Conservation (phyloP, 2,329 filamentous ascomycete genomes). For the Trichoderma citrinoviride region DNA sequence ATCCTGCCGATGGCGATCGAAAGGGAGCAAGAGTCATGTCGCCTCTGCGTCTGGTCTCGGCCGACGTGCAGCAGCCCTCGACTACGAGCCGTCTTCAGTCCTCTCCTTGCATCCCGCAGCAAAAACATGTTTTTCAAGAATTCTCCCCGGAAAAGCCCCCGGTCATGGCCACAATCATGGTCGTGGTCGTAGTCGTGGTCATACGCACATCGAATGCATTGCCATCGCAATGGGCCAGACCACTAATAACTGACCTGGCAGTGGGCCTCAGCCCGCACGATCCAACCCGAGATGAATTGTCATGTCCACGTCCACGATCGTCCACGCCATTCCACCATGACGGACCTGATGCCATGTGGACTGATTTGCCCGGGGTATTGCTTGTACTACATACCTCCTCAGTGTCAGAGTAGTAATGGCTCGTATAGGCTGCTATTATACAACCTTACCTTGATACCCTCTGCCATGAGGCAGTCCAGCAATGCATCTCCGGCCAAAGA, state of each 20-base stretch:
- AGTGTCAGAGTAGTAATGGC: background rate
- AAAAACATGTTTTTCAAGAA: conserved; percentile 1
- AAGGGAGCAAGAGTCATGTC: conserved; percentile 12
- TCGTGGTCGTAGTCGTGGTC: no score
- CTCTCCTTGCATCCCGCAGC: conserved; percentile 7
- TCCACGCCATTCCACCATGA: background rate
- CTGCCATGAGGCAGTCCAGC: no score
- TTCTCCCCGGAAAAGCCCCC: background rate
- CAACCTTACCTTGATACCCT: no score
- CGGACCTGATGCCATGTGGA: conserved; percentile 12
- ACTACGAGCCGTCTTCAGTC: background rate
- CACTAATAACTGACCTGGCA: background rate
- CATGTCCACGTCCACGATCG: background rate
- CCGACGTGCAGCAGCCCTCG: background rate
- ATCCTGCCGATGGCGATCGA: background rate
- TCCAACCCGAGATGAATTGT: background rate
- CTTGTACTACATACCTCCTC: no score
- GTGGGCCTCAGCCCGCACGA: background rate
- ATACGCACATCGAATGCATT: background rate
- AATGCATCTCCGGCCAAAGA: no score
- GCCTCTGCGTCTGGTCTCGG: background rate
- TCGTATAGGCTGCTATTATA: background rate
- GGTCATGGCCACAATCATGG: background rate
- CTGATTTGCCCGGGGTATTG: background rate
- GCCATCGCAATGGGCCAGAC: conserved; percentile 9